phyloP scores from a whole-genome alignment of 2,329 filamentous ascomycete species.

The Dendryphion nanum region DNA sequence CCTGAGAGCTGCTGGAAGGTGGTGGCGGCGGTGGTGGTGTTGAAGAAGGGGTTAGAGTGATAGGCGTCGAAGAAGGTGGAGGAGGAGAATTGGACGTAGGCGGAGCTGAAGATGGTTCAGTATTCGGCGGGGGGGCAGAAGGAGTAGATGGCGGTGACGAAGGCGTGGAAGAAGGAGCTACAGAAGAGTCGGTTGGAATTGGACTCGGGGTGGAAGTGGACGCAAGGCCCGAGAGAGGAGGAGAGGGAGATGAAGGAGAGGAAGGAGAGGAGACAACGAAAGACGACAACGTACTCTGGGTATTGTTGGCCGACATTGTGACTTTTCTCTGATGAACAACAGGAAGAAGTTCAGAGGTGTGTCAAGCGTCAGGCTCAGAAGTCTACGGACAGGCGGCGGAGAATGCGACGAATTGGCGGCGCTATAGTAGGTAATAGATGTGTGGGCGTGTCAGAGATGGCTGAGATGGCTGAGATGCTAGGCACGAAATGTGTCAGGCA shows the following conservation, averaged over 20 bases:
- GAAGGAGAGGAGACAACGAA: constrained; percentile 3
- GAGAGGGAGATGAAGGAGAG: constrained; percentile 5
- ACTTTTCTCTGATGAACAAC: no score
- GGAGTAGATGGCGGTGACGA: constrained; percentile 10
- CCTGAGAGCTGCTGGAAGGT: constrained; percentile 48
- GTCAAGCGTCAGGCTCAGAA: no score
- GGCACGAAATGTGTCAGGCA: not conserved
- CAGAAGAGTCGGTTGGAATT: constrained; percentile 16
- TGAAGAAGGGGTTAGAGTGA: constrained; percentile 1
- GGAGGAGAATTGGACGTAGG: constrained; percentile 1
- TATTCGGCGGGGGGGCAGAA: constrained; percentile 10
- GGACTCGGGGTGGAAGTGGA: constrained; percentile 4
- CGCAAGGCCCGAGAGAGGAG: constrained; percentile 8
- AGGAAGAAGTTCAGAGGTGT: no score
- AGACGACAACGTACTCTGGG: no score
- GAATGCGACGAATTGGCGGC: no score
- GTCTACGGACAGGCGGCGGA: no score
- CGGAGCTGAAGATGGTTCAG: constrained; percentile 1
- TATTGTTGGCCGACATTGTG: no score
- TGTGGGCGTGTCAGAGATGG: not conserved
- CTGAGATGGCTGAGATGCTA: not conserved
- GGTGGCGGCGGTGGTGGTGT: constrained; percentile 41
- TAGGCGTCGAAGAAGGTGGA: constrained; percentile 1
- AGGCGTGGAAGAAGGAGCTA: constrained; percentile 8
- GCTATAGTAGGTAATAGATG: no score